Evolutionary conservation across 495 filamentous ascomycete genomes (phyloP).

Genomic region (Cudoniella acicularis): DNA sequence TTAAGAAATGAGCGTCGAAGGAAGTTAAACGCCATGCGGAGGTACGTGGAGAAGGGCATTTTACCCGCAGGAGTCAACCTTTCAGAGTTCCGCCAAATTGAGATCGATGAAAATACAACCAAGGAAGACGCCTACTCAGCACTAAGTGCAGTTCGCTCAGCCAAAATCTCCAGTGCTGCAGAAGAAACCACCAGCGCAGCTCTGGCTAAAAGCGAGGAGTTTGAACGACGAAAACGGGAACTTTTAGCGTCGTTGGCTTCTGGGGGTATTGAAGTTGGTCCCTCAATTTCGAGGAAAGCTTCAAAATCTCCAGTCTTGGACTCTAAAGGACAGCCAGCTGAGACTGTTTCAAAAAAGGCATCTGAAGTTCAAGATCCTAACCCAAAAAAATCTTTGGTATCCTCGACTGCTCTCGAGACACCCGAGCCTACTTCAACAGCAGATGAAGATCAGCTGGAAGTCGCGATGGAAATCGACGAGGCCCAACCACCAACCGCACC

Average conservation of each 20-base stretch:
- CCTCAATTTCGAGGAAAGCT: neutral
- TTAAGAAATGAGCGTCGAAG: slow-evolving; percentile 52
- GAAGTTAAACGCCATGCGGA: slow-evolving; percentile 41
- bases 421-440: neutral
- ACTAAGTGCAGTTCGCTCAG: slow-evolving; percentile 13
- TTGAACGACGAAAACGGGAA: slow-evolving; percentile 48
- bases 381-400: neutral
- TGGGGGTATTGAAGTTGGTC: slow-evolving; percentile 48
- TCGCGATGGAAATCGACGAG: neutral
- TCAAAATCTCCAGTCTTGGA: neutral
- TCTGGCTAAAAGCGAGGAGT: slow-evolving; percentile 31
- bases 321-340: neutral
- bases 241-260: slow-evolving; percentile 47
- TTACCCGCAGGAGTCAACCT: slow-evolving; percentile 46
- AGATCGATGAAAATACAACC: slow-evolving; percentile 26
- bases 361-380: neutral
- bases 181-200: slow-evolving; percentile 18
- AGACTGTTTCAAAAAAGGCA: neutral
- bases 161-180: slow-evolving; percentile 7
- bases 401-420: slow-evolving; percentile 6
- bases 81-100: slow-evolving; percentile 37
- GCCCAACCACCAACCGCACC: neutral
- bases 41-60: slow-evolving; percentile 46
- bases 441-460: neutral
- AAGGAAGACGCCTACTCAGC: slow-evolving; percentile 17